Conservation (phyloP, 805 yeast genomes). For the Saccharomyces mikatae region DNA sequence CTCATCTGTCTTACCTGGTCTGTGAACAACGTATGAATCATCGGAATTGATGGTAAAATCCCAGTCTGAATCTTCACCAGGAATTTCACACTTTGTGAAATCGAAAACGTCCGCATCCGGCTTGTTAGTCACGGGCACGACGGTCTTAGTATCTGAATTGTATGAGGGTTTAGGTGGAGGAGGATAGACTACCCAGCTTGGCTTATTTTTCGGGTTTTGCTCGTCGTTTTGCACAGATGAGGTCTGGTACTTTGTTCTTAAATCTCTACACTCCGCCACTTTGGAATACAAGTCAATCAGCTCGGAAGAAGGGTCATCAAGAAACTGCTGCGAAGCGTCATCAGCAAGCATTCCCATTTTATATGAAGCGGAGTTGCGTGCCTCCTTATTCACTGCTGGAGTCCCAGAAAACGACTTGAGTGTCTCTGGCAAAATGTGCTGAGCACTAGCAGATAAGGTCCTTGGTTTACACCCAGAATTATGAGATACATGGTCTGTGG, state of each 20-base stretch:
- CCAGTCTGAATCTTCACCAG: conserved; percentile 42
- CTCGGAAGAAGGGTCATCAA: conserved; percentile 60
- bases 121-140: conserved; percentile 33
- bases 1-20: conserved; percentile 29
- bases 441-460: conserved; percentile 22
- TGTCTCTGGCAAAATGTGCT: conserved; percentile 21
- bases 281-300: conserved; percentile 54
- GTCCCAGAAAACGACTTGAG: conserved; percentile 2
- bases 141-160: conserved; percentile 52
- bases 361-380: conserved; percentile 21
- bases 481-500: neutral
- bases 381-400: neutral
- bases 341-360: conserved; percentile 41
- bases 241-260: conserved; percentile 69
- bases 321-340: conserved; percentile 42
- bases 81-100: conserved; percentile 35
- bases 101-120: conserved; percentile 40
- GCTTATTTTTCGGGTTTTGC: conserved; percentile 77
- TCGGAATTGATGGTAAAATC: conserved; percentile 49
- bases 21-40: conserved; percentile 61
- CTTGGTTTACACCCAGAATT: neutral
- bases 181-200: conserved; percentile 78
- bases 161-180: conserved; percentile 90
- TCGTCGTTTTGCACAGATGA: conserved; percentile 63
- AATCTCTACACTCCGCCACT: conserved; percentile 56